A percentile compares a stretch with the other conserved stretches of the same genome.
Evolutionary conservation across 169 alveolate genomes (phyloP).

Genomic region (Plasmodium malariae): DNA sequence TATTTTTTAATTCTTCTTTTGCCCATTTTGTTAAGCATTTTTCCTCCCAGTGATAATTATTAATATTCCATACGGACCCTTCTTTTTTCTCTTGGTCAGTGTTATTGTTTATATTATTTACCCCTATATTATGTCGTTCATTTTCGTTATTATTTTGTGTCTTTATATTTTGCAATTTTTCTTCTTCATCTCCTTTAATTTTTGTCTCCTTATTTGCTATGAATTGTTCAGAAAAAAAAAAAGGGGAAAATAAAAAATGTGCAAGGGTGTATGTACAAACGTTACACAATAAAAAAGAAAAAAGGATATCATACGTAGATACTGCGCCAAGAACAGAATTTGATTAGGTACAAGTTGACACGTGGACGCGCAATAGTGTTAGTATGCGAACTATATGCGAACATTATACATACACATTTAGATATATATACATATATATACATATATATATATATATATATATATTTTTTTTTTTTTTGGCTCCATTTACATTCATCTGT

Average conservation of each 20-base stretch:
- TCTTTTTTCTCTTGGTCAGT: constrained; percentile 39
- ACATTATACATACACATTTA: too few species aligned
- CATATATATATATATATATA: not conserved
- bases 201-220: constrained; percentile 28
- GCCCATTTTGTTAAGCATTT: constrained; percentile 80
- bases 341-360: too few species aligned
- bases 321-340: too few species aligned
- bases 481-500: constrained; percentile 38
- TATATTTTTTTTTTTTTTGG: not conserved
- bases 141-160: not conserved
- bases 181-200: constrained; percentile 25
- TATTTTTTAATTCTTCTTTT: constrained; percentile 72
- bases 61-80: constrained; percentile 83
- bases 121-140: not conserved
- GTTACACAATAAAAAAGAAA: not conserved
- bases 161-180: constrained; percentile 15
- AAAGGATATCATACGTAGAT: too few species aligned
- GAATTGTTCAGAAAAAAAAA: not conserved
- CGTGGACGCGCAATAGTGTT: too few species aligned
- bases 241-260: too few species aligned
- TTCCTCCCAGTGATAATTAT: constrained; percentile 85
- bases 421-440: too few species aligned
- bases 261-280: not conserved
- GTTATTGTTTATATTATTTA: not conserved
- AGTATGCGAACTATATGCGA: too few species aligned